Conservation (phyloP, 495 filamentous ascomycete species). For the Sporormia fimetaria region DNA sequence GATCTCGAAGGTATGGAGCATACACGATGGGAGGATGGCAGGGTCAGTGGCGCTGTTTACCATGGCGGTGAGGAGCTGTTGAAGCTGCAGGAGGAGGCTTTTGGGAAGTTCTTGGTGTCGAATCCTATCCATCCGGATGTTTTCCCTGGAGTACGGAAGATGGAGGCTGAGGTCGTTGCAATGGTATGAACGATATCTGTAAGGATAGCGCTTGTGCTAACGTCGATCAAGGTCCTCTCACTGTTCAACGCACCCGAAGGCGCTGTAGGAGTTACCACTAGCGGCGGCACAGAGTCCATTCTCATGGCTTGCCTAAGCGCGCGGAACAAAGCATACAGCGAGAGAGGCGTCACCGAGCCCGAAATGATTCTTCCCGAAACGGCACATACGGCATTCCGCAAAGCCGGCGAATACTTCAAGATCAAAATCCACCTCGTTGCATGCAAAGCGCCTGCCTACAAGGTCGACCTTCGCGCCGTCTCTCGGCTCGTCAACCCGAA, state of each 20-base stretch:
- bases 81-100: slow-evolving; percentile 82
- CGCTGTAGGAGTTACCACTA: slow-evolving; percentile 80
- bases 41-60: slow-evolving; percentile 91
- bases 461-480: slow-evolving; percentile 66
- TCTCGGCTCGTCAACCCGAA: slow-evolving; percentile 86
- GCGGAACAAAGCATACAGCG: slow-evolving; percentile 72
- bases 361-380: slow-evolving; percentile 97
- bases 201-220: slow-evolving; percentile 3
- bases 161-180: slow-evolving; percentile 96
- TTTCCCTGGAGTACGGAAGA: slow-evolving; percentile 95
- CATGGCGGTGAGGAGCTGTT: slow-evolving; percentile 79
- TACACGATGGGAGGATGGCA: slow-evolving; percentile 91
- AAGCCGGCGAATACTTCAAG: slow-evolving; percentile 87
- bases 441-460: slow-evolving; percentile 74
- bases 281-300: slow-evolving; percentile 91
- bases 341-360: slow-evolving; percentile 80
- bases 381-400: slow-evolving; percentile 90
- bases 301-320: slow-evolving; percentile 86
- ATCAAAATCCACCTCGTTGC: slow-evolving; percentile 87
- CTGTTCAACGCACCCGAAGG: slow-evolving; percentile 84
- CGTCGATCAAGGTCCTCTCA: slow-evolving; percentile 49
- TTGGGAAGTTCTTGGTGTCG: slow-evolving; percentile 82
- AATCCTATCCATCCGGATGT: slow-evolving; percentile 99
- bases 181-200: slow-evolving; percentile 49
- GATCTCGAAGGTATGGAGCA: slow-evolving; percentile 77